Evolutionary conservation across 75 land plant genomes (phyloP).

Genomic region (Pinus albicaulis): DNA sequence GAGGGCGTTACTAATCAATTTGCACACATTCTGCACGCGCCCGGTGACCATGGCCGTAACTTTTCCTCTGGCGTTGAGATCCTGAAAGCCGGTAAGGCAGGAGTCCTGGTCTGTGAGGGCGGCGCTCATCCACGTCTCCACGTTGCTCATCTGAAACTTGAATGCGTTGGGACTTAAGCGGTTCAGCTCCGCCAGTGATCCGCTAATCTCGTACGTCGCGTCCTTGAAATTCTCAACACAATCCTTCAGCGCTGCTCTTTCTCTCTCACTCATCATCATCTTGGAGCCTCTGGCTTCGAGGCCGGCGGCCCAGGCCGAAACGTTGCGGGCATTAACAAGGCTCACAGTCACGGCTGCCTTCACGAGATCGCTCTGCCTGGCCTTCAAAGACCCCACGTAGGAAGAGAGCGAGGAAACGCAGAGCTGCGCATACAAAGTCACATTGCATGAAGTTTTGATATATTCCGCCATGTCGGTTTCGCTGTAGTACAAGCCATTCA

Average conservation of each 20-base stretch:
- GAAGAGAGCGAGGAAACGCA: slow-evolving; percentile 31
- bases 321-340: slow-evolving; percentile 18
- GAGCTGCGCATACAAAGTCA: slow-evolving; percentile 14
- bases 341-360: slow-evolving; percentile 21
- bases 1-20: too few species aligned
- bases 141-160: slow-evolving; percentile 16
- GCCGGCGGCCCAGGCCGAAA: slow-evolving; percentile 2
- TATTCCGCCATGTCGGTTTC: too few species aligned
- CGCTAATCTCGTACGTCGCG: slow-evolving; percentile 22
- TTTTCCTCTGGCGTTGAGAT: slow-evolving; percentile 6
- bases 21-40: neutral
- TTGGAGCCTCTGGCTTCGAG: slow-evolving; percentile 12
- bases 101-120: slow-evolving; percentile 21
- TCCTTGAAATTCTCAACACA: slow-evolving; percentile 31
- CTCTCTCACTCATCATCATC: neutral
- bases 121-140: too few species aligned
- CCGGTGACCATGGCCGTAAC: slow-evolving; percentile 23
- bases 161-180: neutral
- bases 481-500: too few species aligned
- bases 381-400: slow-evolving; percentile 27
- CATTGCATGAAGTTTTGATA: too few species aligned
- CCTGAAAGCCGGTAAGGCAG: slow-evolving; percentile 39
- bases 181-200: slow-evolving; percentile 13
- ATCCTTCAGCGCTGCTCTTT: slow-evolving; percentile 30
- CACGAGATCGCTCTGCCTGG: slow-evolving; percentile 1